Conservation (phyloP, 768 basidiomycete species). For the Floccularia luteovirens region DNA sequence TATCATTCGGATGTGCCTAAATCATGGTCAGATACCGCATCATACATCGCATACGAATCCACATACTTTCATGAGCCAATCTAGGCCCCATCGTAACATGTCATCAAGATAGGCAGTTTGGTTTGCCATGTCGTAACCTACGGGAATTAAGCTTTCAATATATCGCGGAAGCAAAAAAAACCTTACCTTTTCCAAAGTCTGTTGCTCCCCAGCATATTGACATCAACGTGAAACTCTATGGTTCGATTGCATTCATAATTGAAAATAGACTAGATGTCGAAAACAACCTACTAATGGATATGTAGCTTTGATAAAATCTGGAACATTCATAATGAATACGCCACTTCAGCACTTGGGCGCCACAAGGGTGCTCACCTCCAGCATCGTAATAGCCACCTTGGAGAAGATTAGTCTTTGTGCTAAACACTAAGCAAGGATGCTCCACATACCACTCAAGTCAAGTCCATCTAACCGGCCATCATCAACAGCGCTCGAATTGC, state of each 20-base stretch:
- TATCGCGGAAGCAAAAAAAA: background rate
- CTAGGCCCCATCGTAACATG: conserved; percentile 85
- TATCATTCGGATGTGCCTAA: conserved; percentile 73
- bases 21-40: conserved; percentile 3
- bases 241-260: background rate
- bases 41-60: conserved; percentile 1
- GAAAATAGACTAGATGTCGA: background rate
- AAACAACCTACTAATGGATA: conserved; percentile 61
- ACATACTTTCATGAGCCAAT: conserved; percentile 84
- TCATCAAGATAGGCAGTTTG: conserved; percentile 90
- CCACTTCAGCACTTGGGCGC: background rate
- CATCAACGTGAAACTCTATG: conserved; percentile 73
- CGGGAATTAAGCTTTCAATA: conserved; percentile 2
- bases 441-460: conserved; percentile 56
- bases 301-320: conserved; percentile 85
- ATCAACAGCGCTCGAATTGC: conserved; percentile 70
- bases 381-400: conserved; percentile 84
- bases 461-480: conserved; percentile 72
- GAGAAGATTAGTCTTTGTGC: conserved; percentile 2
- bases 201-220: conserved; percentile 88
- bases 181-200: conserved; percentile 69
- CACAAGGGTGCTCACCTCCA: conserved; percentile 47
- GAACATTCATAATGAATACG: conserved; percentile 1
- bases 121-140: conserved; percentile 78
- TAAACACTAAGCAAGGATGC: background rate